These are phyloP conservation scores for Daldinia grandis DNA, from an alignment of 495 filamentous ascomycete genomes.

Conservation along the genomic window DNA sequence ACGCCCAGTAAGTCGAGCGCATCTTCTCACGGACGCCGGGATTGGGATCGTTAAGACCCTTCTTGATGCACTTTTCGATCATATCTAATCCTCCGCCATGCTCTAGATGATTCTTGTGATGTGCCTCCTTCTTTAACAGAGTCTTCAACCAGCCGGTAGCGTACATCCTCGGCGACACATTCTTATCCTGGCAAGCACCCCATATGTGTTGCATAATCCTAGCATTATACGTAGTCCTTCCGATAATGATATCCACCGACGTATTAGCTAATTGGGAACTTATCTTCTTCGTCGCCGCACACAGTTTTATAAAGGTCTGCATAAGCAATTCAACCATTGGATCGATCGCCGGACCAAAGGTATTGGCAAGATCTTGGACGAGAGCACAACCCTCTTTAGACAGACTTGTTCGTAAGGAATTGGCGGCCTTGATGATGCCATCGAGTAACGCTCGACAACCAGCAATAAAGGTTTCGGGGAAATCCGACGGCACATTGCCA, in stretches of 20 bases:
- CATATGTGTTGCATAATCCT: constrained; percentile 86
- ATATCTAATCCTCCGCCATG: constrained; percentile 81
- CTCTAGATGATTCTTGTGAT: constrained; percentile 82
- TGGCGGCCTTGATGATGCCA: constrained; percentile 87
- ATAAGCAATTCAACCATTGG: constrained; percentile 89
- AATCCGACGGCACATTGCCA: constrained; percentile 86
- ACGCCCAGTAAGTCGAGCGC: constrained; percentile 86
- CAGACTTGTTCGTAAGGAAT: constrained; percentile 87
- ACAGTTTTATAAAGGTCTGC: constrained; percentile 88
- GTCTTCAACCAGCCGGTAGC: constrained; percentile 85
- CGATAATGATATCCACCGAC: constrained; percentile 78
- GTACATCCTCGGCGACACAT: constrained; percentile 80
- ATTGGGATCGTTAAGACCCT: constrained; percentile 85
- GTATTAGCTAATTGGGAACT: constrained; percentile 78
- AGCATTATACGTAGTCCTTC: constrained; percentile 76
- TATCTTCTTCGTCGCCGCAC: constrained; percentile 88
- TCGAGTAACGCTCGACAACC: constrained; percentile 80
- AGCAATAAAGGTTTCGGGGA: constrained; percentile 69
- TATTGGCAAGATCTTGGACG: constrained; percentile 83
- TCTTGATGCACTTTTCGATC: constrained; percentile 87
- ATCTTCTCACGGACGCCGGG: constrained; percentile 84
- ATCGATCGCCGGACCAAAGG: constrained; percentile 80
- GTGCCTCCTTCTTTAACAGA: constrained; percentile 76
- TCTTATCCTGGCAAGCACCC: constrained; percentile 86
- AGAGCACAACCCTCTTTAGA: constrained; percentile 84